A percentile compares a stretch with the other conserved stretches of the same genome.
Evolutionary conservation across 495 filamentous ascomycete genomes (phyloP).

Genomic region (Tuber melanosporum): DNA sequence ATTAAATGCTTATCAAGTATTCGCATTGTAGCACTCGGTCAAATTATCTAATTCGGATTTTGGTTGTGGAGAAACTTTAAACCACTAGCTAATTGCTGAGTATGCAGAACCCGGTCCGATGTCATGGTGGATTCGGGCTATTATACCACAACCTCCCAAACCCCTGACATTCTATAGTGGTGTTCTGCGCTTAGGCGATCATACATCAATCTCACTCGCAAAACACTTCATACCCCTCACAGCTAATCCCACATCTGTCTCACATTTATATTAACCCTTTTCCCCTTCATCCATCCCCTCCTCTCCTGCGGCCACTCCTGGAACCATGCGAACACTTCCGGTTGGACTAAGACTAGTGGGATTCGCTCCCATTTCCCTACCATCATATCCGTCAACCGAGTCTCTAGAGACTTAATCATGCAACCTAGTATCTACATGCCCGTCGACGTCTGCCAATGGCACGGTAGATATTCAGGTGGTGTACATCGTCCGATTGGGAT

Average conservation of each 20-base stretch:
- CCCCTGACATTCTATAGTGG: not conserved
- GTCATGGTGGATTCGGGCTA: not conserved
- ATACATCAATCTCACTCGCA: not conserved
- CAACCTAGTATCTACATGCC: too few species aligned
- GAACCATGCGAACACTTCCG: slow-evolving; percentile 49
- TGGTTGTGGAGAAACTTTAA: not conserved
- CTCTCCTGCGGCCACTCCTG: slow-evolving; percentile 62
- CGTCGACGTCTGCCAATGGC: too few species aligned
- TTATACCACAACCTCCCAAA: not conserved
- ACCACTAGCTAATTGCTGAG: not conserved
- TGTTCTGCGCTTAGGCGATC: not conserved
- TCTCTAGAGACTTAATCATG: too few species aligned
- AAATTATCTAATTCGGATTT: not conserved
- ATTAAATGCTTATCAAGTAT: too few species aligned
- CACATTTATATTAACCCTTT: slow-evolving; percentile 85
- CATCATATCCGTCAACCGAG: too few species aligned
- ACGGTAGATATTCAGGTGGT: too few species aligned
- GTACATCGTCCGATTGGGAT: too few species aligned
- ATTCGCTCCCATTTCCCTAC: too few species aligned
- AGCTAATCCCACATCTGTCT: slow-evolving; percentile 70
- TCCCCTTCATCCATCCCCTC: slow-evolving; percentile 74
- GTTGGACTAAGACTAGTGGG: too few species aligned
- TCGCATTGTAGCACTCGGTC: too few species aligned
- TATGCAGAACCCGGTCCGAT: not conserved
- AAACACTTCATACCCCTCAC: not conserved